A percentile compares a stretch with the other conserved stretches of the same genome.
Conservation (phyloP, 179 eudicot species). For the Spergularia azorica region DNA sequence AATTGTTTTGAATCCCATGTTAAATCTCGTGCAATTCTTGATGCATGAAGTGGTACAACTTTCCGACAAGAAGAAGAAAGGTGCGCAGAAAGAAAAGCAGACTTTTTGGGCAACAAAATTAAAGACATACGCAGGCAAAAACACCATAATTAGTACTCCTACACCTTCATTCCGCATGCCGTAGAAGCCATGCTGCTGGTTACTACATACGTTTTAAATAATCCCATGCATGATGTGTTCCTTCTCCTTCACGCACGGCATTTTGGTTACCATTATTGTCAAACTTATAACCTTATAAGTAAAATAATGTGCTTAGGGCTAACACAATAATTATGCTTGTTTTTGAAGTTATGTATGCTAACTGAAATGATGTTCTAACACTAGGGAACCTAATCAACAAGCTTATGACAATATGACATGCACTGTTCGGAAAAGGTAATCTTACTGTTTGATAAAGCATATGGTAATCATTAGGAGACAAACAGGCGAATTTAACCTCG, state of each 20-base stretch:
- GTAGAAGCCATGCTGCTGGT: conserved; percentile 22
- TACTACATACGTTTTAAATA: conserved; percentile 5
- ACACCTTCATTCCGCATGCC: conserved; percentile 13
- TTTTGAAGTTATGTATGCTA: conserved; percentile 31
- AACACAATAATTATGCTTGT: conserved; percentile 36
- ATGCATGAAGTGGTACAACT: neutral
- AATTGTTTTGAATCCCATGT: neutral
- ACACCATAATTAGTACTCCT: conserved; percentile 15
- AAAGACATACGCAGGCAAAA: conserved; percentile 10
- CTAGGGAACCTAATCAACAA: conserved; percentile 28
- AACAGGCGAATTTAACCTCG: too few relatives aligned
- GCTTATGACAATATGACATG: conserved; percentile 15
- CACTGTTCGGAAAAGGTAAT: too few relatives aligned
- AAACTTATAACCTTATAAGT: neutral
- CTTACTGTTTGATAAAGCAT: neutral
- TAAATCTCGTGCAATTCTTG: neutral
- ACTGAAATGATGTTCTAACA: conserved; percentile 31
- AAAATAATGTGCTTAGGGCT: neutral
- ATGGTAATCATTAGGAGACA: neutral
- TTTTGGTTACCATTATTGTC: neutral
- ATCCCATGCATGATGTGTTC: neutral
- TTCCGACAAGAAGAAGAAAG: conserved; percentile 17
- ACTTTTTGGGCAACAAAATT: conserved; percentile 13
- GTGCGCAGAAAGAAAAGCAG: conserved; percentile 15
- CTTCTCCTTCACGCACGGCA: conserved; percentile 21